Conservation (phyloP, 1,284 basidiomycete species). For the Leccinum discolor region DNA sequence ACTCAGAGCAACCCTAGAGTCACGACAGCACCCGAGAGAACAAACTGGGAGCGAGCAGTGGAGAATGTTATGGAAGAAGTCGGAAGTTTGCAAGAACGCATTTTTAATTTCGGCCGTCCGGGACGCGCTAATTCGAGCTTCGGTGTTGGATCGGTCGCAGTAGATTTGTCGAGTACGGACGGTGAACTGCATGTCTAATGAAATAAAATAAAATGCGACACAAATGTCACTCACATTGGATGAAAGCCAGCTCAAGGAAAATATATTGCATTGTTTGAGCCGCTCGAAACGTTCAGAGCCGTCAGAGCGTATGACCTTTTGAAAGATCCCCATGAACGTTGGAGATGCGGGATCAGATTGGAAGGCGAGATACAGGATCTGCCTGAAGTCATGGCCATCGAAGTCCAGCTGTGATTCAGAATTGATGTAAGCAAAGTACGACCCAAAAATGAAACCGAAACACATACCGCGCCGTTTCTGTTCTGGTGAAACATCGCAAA, state of each 20-base stretch:
- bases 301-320: not conserved
- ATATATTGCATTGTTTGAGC: not conserved
- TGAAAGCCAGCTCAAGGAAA: not conserved
- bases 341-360: not conserved
- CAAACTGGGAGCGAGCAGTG: not conserved
- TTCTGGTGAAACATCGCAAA: not conserved
- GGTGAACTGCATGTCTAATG: not conserved
- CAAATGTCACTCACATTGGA: not conserved
- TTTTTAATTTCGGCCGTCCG: not conserved
- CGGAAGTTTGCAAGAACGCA: not conserved
- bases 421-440: not conserved
- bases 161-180: not conserved
- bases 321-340: not conserved
- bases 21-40: not conserved
- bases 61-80: not conserved
- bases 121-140: not conserved
- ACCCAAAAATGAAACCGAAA: not conserved
- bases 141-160: not conserved
- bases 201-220: not conserved
- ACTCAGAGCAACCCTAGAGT: not conserved
- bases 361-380: not conserved
- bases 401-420: not conserved
- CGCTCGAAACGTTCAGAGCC: not conserved
- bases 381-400: not conserved
- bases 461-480: not conserved